A percentile compares a stretch with the other conserved stretches of the same genome.
Conservation (phyloP, 148 eudicot genomes). For the Rhododendron williamsianum region DNA sequence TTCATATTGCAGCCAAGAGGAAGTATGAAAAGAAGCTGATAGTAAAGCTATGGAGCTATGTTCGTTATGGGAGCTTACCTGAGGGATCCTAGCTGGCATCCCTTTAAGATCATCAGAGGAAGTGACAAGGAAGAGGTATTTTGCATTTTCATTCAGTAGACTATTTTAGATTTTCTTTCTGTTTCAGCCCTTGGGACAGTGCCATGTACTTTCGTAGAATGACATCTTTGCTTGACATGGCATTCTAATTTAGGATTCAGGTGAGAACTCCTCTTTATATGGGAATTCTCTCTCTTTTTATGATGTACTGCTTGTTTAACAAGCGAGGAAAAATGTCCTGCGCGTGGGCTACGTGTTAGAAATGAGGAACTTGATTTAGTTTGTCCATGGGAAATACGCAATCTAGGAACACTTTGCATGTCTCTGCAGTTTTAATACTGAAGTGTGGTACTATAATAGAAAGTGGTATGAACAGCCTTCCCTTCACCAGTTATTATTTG, state of each 20-base stretch:
- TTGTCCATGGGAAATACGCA: background rate
- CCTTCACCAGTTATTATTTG: background rate
- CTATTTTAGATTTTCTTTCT: background rate
- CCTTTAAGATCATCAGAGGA: constrained; percentile 34
- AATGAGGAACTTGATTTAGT: background rate
- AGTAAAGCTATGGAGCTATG: constrained; percentile 32
- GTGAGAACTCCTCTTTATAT: background rate
- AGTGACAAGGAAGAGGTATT: constrained; percentile 24
- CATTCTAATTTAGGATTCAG: no score
- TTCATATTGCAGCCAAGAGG: constrained; percentile 27
- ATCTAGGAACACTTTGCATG: background rate
- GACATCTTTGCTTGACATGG: background rate
- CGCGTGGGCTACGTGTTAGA: background rate
- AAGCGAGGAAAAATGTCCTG: background rate
- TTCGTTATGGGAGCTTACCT: constrained; percentile 46
- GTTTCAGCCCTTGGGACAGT: background rate
- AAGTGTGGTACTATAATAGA: background rate
- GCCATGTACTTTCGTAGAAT: background rate
- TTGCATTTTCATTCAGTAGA: background rate
- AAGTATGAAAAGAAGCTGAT: constrained; percentile 25
- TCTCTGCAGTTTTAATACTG: background rate
- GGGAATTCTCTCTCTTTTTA: background rate
- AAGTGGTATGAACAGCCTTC: background rate
- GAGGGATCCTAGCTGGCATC: constrained; percentile 53
- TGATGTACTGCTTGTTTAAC: background rate